Percentiles rank a stretch among this genome's conserved stretches.
These are phyloP conservation scores for Dothiorella sarmentorum DNA, from an alignment of 2,329 filamentous ascomycete genomes.

Conservation along the genomic window DNA sequence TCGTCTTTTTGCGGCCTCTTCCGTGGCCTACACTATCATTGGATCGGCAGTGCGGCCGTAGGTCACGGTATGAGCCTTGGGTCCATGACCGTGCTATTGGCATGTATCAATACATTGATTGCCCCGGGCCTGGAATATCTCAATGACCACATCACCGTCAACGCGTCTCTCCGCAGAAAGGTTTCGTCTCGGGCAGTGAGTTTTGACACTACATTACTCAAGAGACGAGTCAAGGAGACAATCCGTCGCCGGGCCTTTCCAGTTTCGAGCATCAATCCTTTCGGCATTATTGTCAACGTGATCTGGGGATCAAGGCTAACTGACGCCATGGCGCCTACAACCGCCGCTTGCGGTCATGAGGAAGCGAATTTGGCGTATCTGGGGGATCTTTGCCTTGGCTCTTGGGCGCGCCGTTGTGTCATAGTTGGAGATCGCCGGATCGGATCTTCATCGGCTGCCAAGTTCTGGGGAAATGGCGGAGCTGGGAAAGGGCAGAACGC, in stretches of 20 bases:
- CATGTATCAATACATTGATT: not conserved
- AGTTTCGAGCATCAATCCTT: not conserved
- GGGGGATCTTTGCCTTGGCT: not conserved
- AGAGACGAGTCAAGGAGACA: not conserved
- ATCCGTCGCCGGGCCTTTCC: not conserved
- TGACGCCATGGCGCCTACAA: not conserved
- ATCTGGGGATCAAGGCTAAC: not conserved
- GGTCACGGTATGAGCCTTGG: not conserved
- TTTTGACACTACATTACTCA: not conserved
- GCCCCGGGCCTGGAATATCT: not conserved
- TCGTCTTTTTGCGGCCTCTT: too few relatives aligned
- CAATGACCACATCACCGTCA: not conserved
- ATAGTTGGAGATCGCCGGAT: not conserved
- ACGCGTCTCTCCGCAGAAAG: too few relatives aligned
- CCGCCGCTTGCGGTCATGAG: not conserved
- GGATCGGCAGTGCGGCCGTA: not conserved
- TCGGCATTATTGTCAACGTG: not conserved
- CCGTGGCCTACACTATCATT: constrained; percentile 6
- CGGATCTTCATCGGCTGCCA: constrained; percentile 6
- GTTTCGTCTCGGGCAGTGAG: too few relatives aligned
- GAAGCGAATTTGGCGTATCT: not conserved
- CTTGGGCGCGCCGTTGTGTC: not conserved
- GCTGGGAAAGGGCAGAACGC: not conserved
- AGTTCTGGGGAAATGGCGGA: not conserved
- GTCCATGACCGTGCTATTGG: not conserved